These are phyloP conservation scores for Gamsiella multidivaricata DNA, from an alignment of 192 early-diverging fungal species.

Conservation along the genomic window DNA sequence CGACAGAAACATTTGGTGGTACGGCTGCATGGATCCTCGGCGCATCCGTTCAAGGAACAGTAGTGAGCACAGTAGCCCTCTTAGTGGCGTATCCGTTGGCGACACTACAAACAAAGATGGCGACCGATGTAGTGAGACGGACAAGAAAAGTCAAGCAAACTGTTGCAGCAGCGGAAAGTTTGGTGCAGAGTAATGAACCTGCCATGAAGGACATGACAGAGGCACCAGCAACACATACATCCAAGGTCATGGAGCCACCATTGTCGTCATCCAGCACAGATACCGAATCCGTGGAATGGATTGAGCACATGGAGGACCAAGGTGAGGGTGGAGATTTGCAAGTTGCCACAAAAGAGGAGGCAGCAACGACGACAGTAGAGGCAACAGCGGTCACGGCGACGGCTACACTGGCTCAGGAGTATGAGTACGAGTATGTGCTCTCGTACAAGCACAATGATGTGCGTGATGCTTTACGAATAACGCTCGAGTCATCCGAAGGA, in stretches of 20 bases:
- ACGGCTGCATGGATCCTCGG: constrained; percentile 19
- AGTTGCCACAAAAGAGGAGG: background rate
- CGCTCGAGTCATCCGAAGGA: constrained; percentile 10
- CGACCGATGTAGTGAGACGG: constrained; percentile 25
- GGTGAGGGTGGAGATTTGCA: too few species aligned
- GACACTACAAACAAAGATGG: constrained; percentile 23
- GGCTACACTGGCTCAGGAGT: background rate
- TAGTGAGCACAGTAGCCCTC: constrained; percentile 3
- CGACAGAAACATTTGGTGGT: background rate
- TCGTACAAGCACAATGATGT: constrained; percentile 15
- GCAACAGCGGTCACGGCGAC: background rate
- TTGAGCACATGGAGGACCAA: constrained; percentile 9
- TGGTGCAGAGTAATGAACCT: background rate
- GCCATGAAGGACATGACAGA: background rate
- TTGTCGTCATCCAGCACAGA: background rate
- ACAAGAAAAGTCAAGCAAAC: background rate
- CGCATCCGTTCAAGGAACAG: constrained; percentile 6
- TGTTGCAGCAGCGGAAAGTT: background rate
- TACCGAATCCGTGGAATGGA: constrained; percentile 19
- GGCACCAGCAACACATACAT: too few species aligned
- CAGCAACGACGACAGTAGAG: background rate
- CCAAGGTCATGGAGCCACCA: too few species aligned
- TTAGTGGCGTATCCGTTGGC: constrained; percentile 21
- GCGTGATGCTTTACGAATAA: constrained; percentile 2
- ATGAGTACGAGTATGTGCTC: constrained; percentile 6